Percentiles rank a stretch among this genome's conserved stretches.
Evolutionary conservation across 169 alveolate genomes (phyloP).

Genomic region (Neospora caninum): DNA sequence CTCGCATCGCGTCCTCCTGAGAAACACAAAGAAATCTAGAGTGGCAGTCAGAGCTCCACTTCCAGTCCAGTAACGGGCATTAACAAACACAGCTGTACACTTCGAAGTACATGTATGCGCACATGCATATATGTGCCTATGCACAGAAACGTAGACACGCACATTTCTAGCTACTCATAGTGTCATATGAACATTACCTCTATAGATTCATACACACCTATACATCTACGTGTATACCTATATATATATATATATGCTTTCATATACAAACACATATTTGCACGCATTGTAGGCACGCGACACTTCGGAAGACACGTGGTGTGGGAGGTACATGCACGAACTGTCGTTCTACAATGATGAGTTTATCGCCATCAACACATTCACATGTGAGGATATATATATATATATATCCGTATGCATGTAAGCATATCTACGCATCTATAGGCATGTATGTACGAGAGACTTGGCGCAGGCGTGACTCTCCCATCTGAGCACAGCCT

Average conservation of each 20-base stretch:
- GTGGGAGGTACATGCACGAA: too few relatives aligned
- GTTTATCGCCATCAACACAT: too few relatives aligned
- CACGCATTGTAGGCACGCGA: neutral
- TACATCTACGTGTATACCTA: neutral
- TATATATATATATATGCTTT: neutral
- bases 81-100: neutral
- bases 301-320: too few relatives aligned
- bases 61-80: neutral
- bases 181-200: neutral
- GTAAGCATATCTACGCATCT: neutral
- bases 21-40: neutral
- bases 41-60: neutral
- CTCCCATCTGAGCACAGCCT: too few relatives aligned
- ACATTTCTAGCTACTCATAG: too few relatives aligned
- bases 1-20: conserved; percentile 93
- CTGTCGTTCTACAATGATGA: too few relatives aligned
- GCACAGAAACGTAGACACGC: too few relatives aligned
- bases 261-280: neutral
- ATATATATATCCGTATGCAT: neutral
- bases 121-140: too few relatives aligned
- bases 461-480: too few relatives aligned
- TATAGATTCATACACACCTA: neutral
- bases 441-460: neutral
- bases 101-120: too few relatives aligned
- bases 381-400: too few relatives aligned